phyloP scores from a whole-genome alignment of 176 grass and related monocot genomes.

The Aegilops speltoides region DNA sequence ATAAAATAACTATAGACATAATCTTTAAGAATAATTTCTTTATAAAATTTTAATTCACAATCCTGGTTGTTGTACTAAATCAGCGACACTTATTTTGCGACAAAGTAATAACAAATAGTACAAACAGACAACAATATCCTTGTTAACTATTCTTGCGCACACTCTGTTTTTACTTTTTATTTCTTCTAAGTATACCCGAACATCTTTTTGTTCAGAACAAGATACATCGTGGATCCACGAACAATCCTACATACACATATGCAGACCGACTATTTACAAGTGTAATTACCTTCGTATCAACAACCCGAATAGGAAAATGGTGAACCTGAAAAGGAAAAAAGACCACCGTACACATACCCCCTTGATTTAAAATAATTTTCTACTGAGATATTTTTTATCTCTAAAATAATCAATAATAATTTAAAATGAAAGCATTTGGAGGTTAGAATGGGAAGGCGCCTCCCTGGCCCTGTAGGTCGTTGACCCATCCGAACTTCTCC shows the following conservation, averaged over 20 bases:
- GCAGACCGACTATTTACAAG: not conserved
- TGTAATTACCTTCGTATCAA: not conserved
- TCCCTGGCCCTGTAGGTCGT: constrained; percentile 45
- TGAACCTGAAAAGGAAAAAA: not conserved
- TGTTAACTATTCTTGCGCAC: not conserved
- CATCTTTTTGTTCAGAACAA: not conserved
- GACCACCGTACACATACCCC: not conserved
- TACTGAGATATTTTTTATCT: not conserved
- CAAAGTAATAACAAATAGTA: not conserved
- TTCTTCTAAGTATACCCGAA: not conserved
- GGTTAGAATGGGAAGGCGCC: constrained; percentile 37
- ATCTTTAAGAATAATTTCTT: too few relatives aligned
- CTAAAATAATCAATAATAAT: not conserved
- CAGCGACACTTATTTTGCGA: too few relatives aligned
- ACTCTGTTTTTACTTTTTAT: not conserved
- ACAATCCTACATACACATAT: not conserved
- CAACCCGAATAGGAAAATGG: not conserved
- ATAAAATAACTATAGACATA: too few relatives aligned
- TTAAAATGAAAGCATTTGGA: not conserved
- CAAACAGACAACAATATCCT: not conserved
- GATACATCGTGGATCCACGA: not conserved
- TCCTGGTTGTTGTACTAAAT: too few relatives aligned
- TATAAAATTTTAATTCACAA: too few relatives aligned
- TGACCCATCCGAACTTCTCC: constrained; percentile 85
- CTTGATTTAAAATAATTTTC: not conserved